phyloP scores from a whole-genome alignment of 2,329 filamentous ascomycete genomes.

The Dothistroma septosporum region DNA sequence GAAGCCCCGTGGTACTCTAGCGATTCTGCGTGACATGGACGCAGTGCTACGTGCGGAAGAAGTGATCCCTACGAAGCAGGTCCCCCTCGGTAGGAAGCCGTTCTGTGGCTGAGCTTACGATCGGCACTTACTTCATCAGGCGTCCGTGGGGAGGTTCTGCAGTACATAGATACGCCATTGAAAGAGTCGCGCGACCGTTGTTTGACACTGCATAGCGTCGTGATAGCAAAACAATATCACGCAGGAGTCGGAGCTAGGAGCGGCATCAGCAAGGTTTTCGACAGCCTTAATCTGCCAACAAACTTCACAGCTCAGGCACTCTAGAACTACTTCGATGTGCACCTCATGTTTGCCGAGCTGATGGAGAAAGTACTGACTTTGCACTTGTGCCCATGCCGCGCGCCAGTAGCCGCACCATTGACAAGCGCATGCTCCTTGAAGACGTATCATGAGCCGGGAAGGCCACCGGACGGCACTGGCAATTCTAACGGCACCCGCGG shows the following conservation, averaged over 20 bases:
- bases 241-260: not conserved
- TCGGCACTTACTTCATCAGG: not conserved
- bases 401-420: not conserved
- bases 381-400: not conserved
- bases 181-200: not conserved
- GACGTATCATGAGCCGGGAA: not conserved
- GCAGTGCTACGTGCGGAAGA: not conserved
- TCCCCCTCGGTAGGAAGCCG: not conserved
- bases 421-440: not conserved
- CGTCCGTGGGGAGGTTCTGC: not conserved
- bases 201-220: not conserved
- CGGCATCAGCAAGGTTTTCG: not conserved
- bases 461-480: not conserved
- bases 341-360: not conserved
- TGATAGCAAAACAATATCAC: not conserved
- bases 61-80: not conserved
- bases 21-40: not conserved
- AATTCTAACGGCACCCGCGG: not conserved
- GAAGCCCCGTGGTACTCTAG: not conserved
- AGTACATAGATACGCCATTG: not conserved
- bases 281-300: not conserved
- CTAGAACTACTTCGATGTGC: not conserved
- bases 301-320: not conserved
- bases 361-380: not conserved
- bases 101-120: not conserved